These are phyloP conservation scores for Brachypodium distachyon DNA, from an alignment of 202 grass and related monocot genomes.

Conservation along the genomic window DNA sequence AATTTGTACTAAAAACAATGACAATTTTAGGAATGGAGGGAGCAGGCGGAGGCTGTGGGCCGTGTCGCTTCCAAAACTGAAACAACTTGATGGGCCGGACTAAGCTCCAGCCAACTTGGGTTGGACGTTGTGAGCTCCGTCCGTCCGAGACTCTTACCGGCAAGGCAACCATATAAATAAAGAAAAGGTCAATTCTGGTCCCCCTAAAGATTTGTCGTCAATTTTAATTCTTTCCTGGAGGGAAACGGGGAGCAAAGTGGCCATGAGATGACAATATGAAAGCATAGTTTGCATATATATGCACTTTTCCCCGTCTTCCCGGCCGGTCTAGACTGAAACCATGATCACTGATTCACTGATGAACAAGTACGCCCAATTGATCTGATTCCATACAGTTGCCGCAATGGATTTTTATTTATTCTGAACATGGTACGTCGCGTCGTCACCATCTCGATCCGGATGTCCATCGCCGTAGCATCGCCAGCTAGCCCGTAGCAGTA, in stretches of 20 bases:
- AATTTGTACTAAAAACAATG: too few relatives aligned
- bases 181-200: too few relatives aligned
- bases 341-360: neutral
- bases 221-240: neutral
- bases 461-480: neutral
- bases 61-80: too few relatives aligned
- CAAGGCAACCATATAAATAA: too few relatives aligned
- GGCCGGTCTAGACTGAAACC: neutral
- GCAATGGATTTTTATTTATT: neutral
- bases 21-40: too few relatives aligned
- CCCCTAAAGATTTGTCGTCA: too few relatives aligned
- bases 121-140: too few relatives aligned
- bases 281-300: neutral
- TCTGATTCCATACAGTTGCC: neutral
- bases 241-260: constrained; percentile 13
- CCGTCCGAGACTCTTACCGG: too few relatives aligned
- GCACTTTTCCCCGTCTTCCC: neutral
- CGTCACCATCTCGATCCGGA: neutral
- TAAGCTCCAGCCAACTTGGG: too few relatives aligned
- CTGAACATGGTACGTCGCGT: neutral
- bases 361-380: neutral
- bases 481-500: neutral
- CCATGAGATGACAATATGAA: neutral
- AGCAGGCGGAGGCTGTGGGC: too few relatives aligned
- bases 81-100: too few relatives aligned